phyloP scores from a whole-genome alignment of 73 alveolate species.

The Paramecium tetraurelia region DNA sequence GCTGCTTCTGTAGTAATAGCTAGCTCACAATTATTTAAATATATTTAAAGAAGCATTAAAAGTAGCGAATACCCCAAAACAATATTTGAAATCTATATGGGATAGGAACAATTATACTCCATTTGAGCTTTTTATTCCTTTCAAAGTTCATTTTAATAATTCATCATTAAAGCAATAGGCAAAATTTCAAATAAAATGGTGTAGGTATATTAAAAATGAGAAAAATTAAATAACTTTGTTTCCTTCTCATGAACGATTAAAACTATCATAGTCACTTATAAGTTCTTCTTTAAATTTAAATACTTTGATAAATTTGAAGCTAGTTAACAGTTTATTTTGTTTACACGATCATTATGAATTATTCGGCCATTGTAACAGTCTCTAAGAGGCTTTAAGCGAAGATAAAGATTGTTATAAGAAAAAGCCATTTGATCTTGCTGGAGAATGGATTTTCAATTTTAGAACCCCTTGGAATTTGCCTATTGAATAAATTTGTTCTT shows the following conservation, averaged over 20 bases:
- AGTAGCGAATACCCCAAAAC: background rate
- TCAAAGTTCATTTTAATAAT: background rate
- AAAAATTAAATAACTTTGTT: background rate
- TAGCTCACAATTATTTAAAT: background rate
- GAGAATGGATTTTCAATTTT: background rate
- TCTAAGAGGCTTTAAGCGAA: background rate
- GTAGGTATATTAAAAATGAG: background rate
- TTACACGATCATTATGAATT: conserved; percentile 31
- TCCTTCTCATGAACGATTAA: conserved; percentile 18
- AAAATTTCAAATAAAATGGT: background rate
- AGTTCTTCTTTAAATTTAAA: background rate
- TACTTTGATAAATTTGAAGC: background rate
- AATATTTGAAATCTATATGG: background rate
- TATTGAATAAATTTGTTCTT: background rate
- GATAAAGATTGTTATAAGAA: background rate
- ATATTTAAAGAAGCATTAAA: background rate
- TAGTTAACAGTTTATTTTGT: background rate
- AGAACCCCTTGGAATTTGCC: background rate
- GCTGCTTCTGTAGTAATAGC: background rate
- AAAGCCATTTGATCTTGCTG: background rate
- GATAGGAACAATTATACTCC: background rate
- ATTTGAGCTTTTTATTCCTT: background rate
- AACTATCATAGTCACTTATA: background rate
- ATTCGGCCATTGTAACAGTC: background rate
- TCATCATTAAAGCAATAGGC: background rate